Base-by-base conservation (phyloP, 2,329 filamentous ascomycete species). In the Colletotrichum musicola region DNA sequence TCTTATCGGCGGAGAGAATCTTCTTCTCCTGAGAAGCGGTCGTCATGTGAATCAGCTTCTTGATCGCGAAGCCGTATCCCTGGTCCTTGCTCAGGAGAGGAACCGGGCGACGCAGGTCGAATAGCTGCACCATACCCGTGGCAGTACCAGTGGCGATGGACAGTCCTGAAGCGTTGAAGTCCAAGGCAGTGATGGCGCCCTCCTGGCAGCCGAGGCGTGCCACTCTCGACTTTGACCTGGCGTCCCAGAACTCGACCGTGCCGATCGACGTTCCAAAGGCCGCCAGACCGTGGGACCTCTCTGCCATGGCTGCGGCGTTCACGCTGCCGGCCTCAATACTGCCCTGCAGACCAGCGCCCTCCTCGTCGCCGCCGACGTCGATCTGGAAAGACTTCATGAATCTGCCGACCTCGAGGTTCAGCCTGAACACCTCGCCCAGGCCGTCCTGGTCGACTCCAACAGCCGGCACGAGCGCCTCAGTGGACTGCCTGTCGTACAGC, bases 191-290 rank as follows among this genome's bases (percentile, higher is more conserved):
- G 53, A 98, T 90, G 76, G 94, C 92, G 38, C 89, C 89, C 68
- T 90, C 87, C 66, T 90, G 86, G 0, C 85, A 87, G 13, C 91
- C 86, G 2, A 99, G 83, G 18, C 95, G 86, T 16, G 93, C 95
- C 12, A 95, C 92, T 65, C 94, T 87, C 62, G 91, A 92, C 76
- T 94, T 92, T 35, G 93, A 94, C 68, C 96, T 88, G 1, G 95
- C 88, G 77, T 99, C 96, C 93, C 95, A 99, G 76, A 98, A 95
- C 77, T 99, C 96, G 27, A 98, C 93, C 1, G 95, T 97, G n/a
- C 96, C 95, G 64, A 96, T 84, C 3, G 94, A 95, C 1, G 96
- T 99, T 60, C 97, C 96, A 75, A 99, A 99, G 0, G 95, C 95
- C 40, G 95, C 86, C 4, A 99, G 85, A 64, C 96, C 96, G 78